Evolutionary conservation across 2,329 filamentous ascomycete species (phyloP).

Genomic region (Curvularia sp.): DNA sequence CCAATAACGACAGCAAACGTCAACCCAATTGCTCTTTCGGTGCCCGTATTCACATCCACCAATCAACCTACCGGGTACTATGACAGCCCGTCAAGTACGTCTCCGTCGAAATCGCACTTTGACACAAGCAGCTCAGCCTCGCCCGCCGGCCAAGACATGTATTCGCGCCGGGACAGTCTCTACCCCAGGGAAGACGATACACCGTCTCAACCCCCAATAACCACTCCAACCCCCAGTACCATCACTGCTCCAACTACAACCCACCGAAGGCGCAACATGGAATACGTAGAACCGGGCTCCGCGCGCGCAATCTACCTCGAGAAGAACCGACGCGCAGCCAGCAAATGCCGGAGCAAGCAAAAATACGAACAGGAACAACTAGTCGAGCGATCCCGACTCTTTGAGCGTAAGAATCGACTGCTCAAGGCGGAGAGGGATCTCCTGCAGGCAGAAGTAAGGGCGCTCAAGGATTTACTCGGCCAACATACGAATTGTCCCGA

Average conservation of each 20-base stretch:
- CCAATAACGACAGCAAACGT: neutral
- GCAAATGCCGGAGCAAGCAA: constrained; percentile 74
- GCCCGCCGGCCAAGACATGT: neutral
- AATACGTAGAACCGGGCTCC: constrained; percentile 34
- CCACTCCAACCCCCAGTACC: neutral
- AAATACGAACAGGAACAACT: constrained; percentile 61
- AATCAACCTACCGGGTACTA: neutral
- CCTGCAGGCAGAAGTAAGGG: constrained; percentile 31
- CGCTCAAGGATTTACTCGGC: constrained; percentile 35
- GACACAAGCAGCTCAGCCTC: constrained; percentile 1
- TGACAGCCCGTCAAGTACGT: neutral
- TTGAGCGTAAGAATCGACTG: constrained; percentile 37
- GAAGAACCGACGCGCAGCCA: constrained; percentile 73
- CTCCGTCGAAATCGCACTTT: neutral
- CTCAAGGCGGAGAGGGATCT: constrained; percentile 39
- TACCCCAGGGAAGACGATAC: neutral
- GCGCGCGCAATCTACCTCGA: constrained; percentile 58
- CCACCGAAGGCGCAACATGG: constrained; percentile 26
- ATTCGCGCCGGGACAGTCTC: neutral
- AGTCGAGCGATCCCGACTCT: constrained; percentile 52
- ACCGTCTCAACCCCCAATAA: neutral
- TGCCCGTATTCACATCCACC: neutral
- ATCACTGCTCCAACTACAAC: neutral
- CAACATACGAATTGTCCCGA: constrained; percentile 38
- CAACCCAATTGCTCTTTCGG: neutral